These are phyloP conservation scores for Coelastrella sp. DNA, from an alignment of 139 green algal genomes.

Conservation along the genomic window DNA sequence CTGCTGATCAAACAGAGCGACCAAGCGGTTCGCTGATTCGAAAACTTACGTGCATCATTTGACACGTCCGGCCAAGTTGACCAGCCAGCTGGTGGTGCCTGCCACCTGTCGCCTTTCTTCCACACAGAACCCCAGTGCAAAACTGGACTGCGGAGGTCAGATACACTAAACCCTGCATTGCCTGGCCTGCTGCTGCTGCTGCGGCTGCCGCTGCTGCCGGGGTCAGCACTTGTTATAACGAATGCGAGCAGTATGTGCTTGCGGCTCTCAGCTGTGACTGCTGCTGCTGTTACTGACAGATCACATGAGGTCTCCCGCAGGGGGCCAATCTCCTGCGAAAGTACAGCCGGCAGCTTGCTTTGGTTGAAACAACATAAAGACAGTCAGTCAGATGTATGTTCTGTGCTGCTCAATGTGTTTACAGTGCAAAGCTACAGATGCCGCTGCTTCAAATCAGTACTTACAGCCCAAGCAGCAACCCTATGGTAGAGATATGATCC, in stretches of 20 bases:
- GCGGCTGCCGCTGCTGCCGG: no score
- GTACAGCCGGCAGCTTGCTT: not conserved
- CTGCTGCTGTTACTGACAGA: not conserved
- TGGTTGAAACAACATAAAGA: no score
- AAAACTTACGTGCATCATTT: constrained; percentile 42
- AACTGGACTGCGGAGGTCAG: constrained; percentile 25
- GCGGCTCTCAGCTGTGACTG: not conserved
- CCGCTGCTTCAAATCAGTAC: no score
- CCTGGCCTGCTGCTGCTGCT: constrained; percentile 16
- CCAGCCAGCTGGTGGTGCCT: constrained; percentile 57
- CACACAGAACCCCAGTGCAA: constrained; percentile 58
- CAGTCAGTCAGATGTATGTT: no score
- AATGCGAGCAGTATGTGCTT: constrained; percentile 38
- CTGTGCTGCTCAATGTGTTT: no score
- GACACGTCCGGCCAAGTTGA: constrained; percentile 56
- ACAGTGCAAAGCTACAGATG: no score
- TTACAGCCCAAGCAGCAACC: no score
- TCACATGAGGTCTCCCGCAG: constrained; percentile 18
- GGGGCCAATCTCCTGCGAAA: constrained; percentile 1
- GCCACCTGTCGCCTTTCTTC: constrained; percentile 46
- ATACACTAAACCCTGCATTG: not conserved
- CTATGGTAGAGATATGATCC: no score
- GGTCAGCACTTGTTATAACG: constrained; percentile 13
- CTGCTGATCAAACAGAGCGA: no score
- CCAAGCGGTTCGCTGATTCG: not conserved